Evolutionary conservation across 306 rosid genomes (phyloP).

Genomic region (Prunus fruticosa): DNA sequence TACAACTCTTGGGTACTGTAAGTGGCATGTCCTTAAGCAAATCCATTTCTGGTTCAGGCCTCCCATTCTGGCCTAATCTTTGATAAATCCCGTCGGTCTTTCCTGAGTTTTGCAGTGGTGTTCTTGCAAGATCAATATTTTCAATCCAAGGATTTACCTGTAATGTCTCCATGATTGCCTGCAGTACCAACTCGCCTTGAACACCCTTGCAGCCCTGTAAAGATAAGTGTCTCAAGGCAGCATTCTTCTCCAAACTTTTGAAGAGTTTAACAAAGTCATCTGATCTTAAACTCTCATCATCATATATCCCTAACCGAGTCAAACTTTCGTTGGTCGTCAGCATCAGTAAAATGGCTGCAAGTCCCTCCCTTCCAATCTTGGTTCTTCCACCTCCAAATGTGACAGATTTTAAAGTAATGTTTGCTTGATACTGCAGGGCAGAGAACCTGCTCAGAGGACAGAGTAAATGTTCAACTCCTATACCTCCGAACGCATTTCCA

Average conservation of each 20-base stretch:
- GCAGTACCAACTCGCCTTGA: slow-evolving; percentile 65
- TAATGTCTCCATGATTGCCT: slow-evolving; percentile 69
- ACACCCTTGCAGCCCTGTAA: slow-evolving; percentile 80
- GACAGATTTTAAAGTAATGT: slow-evolving; percentile 54
- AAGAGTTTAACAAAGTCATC: slow-evolving; percentile 71
- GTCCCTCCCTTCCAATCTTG: slow-evolving; percentile 79
- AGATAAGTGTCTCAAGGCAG: slow-evolving; percentile 64
- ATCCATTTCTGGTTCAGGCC: slow-evolving; percentile 76
- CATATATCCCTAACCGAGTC: slow-evolving; percentile 61
- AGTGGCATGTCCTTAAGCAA: slow-evolving; percentile 83
- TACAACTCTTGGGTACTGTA: slow-evolving; percentile 79
- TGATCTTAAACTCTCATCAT: slow-evolving; percentile 72
- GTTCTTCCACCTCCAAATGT: slow-evolving; percentile 84
- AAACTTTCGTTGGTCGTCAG: slow-evolving; percentile 65
- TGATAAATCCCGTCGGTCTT: slow-evolving; percentile 58
- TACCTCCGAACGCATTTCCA: slow-evolving; percentile 68
- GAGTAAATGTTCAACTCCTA: slow-evolving; percentile 79
- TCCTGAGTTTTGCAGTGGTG: slow-evolving; percentile 75
- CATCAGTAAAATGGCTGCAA: slow-evolving; percentile 63
- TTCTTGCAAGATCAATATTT: slow-evolving; percentile 80
- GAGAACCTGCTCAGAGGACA: slow-evolving; percentile 92
- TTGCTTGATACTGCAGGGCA: slow-evolving; percentile 78
- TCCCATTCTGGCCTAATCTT: slow-evolving; percentile 86
- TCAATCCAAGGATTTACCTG: slow-evolving; percentile 96
- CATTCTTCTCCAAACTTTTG: slow-evolving; percentile 81